Base-by-base conservation (phyloP, 306 rosid genomes). In the Cicer arietinum region DNA sequence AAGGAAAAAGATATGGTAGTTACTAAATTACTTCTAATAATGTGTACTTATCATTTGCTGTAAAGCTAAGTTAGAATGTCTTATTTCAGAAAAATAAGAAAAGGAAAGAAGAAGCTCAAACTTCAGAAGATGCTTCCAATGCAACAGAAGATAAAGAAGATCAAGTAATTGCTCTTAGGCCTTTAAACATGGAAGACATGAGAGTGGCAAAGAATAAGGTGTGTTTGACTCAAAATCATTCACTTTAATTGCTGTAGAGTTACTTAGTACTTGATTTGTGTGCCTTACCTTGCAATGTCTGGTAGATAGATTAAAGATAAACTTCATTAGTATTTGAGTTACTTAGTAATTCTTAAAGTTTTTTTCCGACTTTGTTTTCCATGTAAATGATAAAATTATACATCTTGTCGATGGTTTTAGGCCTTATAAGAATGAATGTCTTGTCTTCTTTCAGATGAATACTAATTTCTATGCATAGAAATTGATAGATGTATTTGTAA, bases 121-220 rank as follows among this genome's bases (percentile, higher is more conserved):
- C 67, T 71, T 76, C 87, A 5, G 87, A 86, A 79, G 90, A 76
- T 59, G 53, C 77, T 70, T 59, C 91, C 42, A 82, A 68, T 25
- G 25, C 77, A 25, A 87, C 73, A 73, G 89, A 87, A 59, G 84
- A 79, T 4, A 81, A 80, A 77, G 86, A 86, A 60, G 94, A 86
- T 35, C 77, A 10, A 17, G 87, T 17, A 30, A 85, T 90, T 73
- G 69, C 64, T 60, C 82, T 89, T 73, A 88, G 95, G 75, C 60
- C 90, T 41, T 77, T 90, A 74, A 88, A 69, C 84, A 90, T 88
- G 98, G 95, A 93, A 79, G 98, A 93, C 82, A 75, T 93, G 91
- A 89, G 73, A 76, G 88, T 85, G 70, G 96, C 98, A n/a, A 93
- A 85, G 90, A 77, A 80, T 76, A 96, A 89, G 89, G 98, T 92